A percentile compares a stretch with the other conserved stretches of the same genome.
Evolutionary conservation across 768 basidiomycete genomes (phyloP).

Genomic region (Leccinum olivaceopallidum): DNA sequence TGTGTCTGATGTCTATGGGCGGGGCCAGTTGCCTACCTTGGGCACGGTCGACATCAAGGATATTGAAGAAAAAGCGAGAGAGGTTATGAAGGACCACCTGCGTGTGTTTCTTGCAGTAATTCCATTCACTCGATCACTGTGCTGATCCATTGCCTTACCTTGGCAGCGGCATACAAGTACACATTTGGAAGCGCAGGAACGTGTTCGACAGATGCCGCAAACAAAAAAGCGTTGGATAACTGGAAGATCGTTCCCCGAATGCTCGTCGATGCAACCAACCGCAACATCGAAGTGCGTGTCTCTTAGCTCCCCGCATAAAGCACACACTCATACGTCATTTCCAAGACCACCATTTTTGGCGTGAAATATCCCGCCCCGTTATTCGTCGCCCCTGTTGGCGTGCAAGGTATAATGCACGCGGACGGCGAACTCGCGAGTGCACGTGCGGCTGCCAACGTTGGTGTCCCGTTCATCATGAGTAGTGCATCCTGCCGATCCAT

Average conservation of each 20-base stretch:
- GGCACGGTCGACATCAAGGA: conserved; percentile 63
- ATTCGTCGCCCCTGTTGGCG: conserved; percentile 73
- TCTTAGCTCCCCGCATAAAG: too few species aligned
- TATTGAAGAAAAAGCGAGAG: conserved; percentile 66
- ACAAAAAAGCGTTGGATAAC: conserved; percentile 60
- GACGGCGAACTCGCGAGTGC: conserved; percentile 75
- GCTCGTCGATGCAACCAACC: conserved; percentile 59
- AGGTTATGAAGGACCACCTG: conserved; percentile 56
- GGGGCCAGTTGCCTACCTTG: conserved; percentile 31
- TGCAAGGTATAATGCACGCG: conserved; percentile 70
- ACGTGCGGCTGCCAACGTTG: conserved; percentile 59
- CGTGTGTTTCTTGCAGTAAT: conserved; percentile 37
- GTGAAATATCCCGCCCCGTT: conserved; percentile 61
- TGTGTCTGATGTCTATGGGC: conserved; percentile 22
- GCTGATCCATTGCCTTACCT: neutral
- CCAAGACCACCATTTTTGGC: conserved; percentile 71
- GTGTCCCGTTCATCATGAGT: conserved; percentile 73
- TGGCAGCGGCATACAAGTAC: conserved; percentile 69
- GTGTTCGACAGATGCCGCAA: conserved; percentile 63
- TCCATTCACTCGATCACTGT: neutral
- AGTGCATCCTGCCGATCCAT: conserved; percentile 72
- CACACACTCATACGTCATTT: neutral
- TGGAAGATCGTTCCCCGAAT: conserved; percentile 82
- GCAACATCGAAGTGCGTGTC: conserved; percentile 56
- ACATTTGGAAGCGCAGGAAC: conserved; percentile 78